Base-by-base conservation (phyloP, 257 asterid species). In the Salvia rosmarinus region DNA sequence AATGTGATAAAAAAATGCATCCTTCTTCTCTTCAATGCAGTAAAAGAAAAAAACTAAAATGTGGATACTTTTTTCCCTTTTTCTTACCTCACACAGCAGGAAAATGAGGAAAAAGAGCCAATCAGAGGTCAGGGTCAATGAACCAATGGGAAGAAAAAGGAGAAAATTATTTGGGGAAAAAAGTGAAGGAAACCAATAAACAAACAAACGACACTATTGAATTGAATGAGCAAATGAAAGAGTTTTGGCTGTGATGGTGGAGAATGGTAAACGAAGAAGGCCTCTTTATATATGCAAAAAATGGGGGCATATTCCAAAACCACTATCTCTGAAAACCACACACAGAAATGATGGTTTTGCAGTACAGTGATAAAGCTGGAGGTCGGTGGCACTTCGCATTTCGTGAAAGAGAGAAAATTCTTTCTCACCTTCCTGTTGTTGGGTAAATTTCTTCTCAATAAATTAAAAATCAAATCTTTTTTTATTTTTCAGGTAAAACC, bases 161-260 rank as follows among this genome's bases (percentile, higher is more conserved):
- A 0, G 16, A 14, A 16, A 49, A 51, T 9, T 30, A 60, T 21
- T 32, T 25, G n/a, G 39, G 62, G 47, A 6, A 47, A 2, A 64
- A 35, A 65, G 9, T n/a, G 20, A 46, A 46, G 52, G 4, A 13
- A 46, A 14, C 20, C 1, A 25, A 25, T 1, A 25, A 9, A 39
- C 8, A 42, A 52, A 11, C 9, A 67, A 67, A 30, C 19, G 44
- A 39, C 44, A 39, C 37, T 23, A 14, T 20, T 21, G 56, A 56
- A 57, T 9, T 21, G 56, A 56, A 57, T 9, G 35, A 60, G 43
- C 10, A 49, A 68, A 49, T 20, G 77, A 81, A 79, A 44, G 83
- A 64, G 76, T 62, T 61, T 50, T 21, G 68, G 16, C 21, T 30
- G 10, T 71, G 80, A 67, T 77, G 81, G 64, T 75, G 78, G 72